Conservation (phyloP, 768 basidiomycete species). For the Boletus rubescentipes region DNA sequence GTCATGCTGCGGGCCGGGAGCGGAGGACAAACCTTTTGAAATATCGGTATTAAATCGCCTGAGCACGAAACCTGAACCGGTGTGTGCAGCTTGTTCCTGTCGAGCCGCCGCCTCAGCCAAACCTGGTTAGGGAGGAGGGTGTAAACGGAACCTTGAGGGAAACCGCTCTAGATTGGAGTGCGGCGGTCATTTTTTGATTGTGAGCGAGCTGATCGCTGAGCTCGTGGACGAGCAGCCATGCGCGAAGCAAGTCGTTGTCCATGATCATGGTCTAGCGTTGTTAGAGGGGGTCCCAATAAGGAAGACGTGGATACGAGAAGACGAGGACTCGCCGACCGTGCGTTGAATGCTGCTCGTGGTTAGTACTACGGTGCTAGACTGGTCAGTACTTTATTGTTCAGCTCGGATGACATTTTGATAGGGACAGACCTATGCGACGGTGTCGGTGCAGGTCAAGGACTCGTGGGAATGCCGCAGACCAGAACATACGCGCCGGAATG, state of each 20-base stretch:
- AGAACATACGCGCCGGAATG: not conserved
- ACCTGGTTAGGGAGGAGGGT: constrained; percentile 1
- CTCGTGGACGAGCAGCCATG: constrained; percentile 80
- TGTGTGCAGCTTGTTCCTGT: constrained; percentile 74
- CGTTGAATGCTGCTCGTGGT: not conserved
- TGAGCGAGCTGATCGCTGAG: constrained; percentile 79
- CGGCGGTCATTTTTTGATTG: constrained; percentile 73
- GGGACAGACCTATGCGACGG: not conserved
- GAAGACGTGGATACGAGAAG: not conserved
- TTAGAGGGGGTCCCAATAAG: constrained; percentile 4
- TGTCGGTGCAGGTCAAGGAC: not conserved
- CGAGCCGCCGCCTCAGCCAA: constrained; percentile 9
- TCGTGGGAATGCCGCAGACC: constrained; percentile 20
- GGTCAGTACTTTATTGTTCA: too few species aligned
- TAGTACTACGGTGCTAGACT: not conserved
- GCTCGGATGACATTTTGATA: not conserved
- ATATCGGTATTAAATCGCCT: constrained; percentile 88
- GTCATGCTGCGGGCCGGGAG: constrained; percentile 5
- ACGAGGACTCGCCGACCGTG: constrained; percentile 4
- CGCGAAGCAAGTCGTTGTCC: constrained; percentile 70
- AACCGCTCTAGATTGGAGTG: constrained; percentile 66
- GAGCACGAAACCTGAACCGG: constrained; percentile 72
- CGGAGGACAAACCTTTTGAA: constrained; percentile 58
- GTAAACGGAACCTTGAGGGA: constrained; percentile 68
- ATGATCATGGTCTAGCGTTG: constrained; percentile 38